These are phyloP conservation scores for Kurtzmaniella cleridarum DNA, from an alignment of 805 yeast species.

Conservation along the genomic window DNA sequence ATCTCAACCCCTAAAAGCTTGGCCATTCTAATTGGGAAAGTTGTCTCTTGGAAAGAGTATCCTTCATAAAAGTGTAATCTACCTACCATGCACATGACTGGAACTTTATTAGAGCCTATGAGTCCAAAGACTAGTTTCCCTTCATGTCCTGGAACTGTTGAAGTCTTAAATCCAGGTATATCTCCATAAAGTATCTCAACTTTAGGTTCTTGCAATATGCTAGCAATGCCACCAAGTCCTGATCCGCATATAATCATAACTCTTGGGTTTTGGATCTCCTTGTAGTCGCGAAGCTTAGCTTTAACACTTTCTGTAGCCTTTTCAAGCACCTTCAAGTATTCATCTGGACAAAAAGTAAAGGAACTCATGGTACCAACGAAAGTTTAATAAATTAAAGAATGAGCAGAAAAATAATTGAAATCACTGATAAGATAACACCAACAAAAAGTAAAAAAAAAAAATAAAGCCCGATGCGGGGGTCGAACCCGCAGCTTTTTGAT, in stretches of 20 bases:
- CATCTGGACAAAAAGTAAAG: constrained; percentile 10
- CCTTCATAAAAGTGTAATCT: constrained; percentile 93
- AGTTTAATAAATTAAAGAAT: not conserved
- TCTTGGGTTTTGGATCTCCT: constrained; percentile 40
- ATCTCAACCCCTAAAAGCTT: constrained; percentile 53
- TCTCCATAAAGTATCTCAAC: constrained; percentile 54
- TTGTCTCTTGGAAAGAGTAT: constrained; percentile 71
- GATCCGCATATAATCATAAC: constrained; percentile 89
- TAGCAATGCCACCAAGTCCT: constrained; percentile 84
- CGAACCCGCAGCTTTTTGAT: constrained; percentile 32
- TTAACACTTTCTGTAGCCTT: constrained; percentile 6
- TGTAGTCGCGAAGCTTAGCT: constrained; percentile 1
- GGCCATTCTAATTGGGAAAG: constrained; percentile 80
- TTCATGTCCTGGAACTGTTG: constrained; percentile 89
- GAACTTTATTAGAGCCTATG: constrained; percentile 62
- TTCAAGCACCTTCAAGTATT: constrained; percentile 9
- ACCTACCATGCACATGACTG: constrained; percentile 92
- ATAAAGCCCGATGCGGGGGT: constrained; percentile 27
- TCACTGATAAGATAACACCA: not conserved
- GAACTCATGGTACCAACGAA: not conserved
- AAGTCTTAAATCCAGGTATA: constrained; percentile 74
- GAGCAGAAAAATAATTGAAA: too few relatives aligned
- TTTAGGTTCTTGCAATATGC: constrained; percentile 36
- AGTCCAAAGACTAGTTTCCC: constrained; percentile 78
- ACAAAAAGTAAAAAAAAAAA: constrained; percentile 6